phyloP scores from a whole-genome alignment of 2,329 filamentous ascomycete genomes.

The Apiospora marii region DNA sequence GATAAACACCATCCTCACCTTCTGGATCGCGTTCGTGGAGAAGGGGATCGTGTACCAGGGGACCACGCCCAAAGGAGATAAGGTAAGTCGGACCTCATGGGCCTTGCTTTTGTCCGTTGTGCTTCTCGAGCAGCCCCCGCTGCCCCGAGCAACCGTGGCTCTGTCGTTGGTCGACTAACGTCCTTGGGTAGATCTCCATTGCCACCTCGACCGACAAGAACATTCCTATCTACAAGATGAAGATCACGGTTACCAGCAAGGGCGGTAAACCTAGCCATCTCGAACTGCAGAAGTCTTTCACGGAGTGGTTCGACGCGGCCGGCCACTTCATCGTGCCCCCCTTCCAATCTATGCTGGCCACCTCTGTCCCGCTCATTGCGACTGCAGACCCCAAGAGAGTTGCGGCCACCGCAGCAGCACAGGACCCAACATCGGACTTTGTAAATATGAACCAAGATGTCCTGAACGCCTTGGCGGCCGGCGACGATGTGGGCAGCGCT shows the following conservation, averaged over 20 bases:
- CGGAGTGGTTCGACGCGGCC: slow-evolving; percentile 76
- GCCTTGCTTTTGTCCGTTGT: not conserved
- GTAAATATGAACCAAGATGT: slow-evolving; percentile 54
- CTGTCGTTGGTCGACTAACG: slow-evolving; percentile 48
- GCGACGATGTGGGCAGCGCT: slow-evolving; percentile 36
- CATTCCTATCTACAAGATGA: slow-evolving; percentile 80
- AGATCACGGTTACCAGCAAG: slow-evolving; percentile 51
- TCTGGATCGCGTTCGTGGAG: slow-evolving; percentile 88
- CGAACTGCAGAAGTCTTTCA: slow-evolving; percentile 71
- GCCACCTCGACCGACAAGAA: slow-evolving; percentile 79
- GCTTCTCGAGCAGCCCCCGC: not conserved
- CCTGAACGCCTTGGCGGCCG: slow-evolving; percentile 51
- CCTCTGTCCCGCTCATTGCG: slow-evolving; percentile 71
- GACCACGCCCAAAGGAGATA: slow-evolving; percentile 63
- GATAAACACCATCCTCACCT: slow-evolving; percentile 78
- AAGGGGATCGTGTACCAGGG: slow-evolving; percentile 84
- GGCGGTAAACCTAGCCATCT: slow-evolving; percentile 51
- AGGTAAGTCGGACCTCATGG: slow-evolving; percentile 32
- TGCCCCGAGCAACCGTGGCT: not conserved
- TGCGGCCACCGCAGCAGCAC: slow-evolving; percentile 37
- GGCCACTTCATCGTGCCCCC: slow-evolving; percentile 78
- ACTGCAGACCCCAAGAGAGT: slow-evolving; percentile 69
- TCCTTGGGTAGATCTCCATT: slow-evolving; percentile 69
- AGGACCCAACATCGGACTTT: slow-evolving; percentile 35
- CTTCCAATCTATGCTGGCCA: slow-evolving; percentile 80